phyloP scores from a whole-genome alignment of 73 alveolate genomes.

The Tetrahymena thermophila region DNA sequence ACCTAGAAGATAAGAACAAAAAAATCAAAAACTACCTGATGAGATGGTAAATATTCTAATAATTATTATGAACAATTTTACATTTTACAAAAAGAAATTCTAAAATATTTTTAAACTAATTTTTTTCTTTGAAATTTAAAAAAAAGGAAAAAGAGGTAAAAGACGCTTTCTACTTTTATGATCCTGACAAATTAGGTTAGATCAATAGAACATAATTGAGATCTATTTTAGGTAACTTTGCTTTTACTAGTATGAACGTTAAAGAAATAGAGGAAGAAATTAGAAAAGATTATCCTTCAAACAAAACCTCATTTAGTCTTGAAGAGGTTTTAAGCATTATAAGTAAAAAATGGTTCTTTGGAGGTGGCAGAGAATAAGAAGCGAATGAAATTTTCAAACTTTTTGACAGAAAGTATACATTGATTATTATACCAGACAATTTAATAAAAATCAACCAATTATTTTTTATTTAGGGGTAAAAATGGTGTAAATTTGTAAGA shows the following conservation, averaged over 20 bases:
- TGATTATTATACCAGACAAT: too few relatives aligned
- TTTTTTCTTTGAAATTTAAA: not conserved
- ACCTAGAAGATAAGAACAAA: not conserved
- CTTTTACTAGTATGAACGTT: conserved; percentile 39
- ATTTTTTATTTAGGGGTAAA: conserved; percentile 8
- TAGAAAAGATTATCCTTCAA: conserved; percentile 15
- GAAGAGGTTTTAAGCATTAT: conserved; percentile 15
- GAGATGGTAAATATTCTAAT: conserved; percentile 19
- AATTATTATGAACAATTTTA: not conserved
- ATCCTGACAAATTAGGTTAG: conserved; percentile 23
- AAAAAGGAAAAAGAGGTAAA: conserved; percentile 36
- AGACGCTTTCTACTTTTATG: conserved; percentile 46
- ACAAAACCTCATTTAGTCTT: conserved; percentile 1
- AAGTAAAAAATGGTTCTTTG: conserved; percentile 28
- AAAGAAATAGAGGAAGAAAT: conserved; percentile 45
- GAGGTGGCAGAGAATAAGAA: conserved; percentile 46
- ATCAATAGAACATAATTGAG: conserved; percentile 17
- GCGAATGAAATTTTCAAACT: conserved; percentile 37
- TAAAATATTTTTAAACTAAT: not conserved
- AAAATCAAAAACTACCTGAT: conserved; percentile 18
- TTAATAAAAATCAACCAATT: not conserved
- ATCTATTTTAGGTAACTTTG: conserved; percentile 42
- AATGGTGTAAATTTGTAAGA: conserved; percentile 24
- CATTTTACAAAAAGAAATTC: not conserved
- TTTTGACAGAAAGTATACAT: conserved; percentile 30